phyloP scores from a whole-genome alignment of 1,284 basidiomycete species.

The Anthracocystis panici-leucophaei region DNA sequence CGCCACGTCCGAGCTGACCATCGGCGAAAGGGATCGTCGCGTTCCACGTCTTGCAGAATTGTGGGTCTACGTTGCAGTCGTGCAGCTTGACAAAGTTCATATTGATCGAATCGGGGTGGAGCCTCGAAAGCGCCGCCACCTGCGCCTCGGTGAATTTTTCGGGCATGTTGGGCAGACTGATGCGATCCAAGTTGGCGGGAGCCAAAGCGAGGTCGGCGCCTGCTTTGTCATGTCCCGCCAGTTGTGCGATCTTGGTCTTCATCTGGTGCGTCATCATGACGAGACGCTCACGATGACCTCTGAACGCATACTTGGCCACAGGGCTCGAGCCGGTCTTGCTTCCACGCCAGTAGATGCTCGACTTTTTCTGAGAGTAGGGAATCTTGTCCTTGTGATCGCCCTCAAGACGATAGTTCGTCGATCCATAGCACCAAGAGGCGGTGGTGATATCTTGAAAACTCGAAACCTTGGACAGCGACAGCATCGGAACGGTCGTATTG shows the following conservation, averaged over 20 bases:
- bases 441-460: slow-evolving; percentile 36
- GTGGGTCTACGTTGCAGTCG: slow-evolving; percentile 6
- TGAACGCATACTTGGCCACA: background rate
- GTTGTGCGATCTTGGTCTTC: slow-evolving; percentile 9
- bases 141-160: slow-evolving; percentile 7
- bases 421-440: slow-evolving; percentile 36
- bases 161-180: slow-evolving; percentile 27
- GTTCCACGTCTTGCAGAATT: slow-evolving; percentile 25
- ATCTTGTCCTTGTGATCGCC: slow-evolving; percentile 10
- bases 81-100: slow-evolving; percentile 28
- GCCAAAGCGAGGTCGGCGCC: background rate
- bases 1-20: background rate
- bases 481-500: slow-evolving; percentile 24
- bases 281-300: slow-evolving; percentile 26
- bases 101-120: slow-evolving; percentile 13
- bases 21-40: slow-evolving; percentile 6
- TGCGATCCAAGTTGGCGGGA: slow-evolving; percentile 5
- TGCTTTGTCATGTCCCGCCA: background rate
- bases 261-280: slow-evolving; percentile 28
- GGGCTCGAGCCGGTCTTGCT: slow-evolving; percentile 19
- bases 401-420: slow-evolving; percentile 16
- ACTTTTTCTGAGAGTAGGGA: slow-evolving; percentile 33
- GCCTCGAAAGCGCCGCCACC: slow-evolving; percentile 18
- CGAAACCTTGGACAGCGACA: slow-evolving; percentile 21
- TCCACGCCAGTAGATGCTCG: slow-evolving; percentile 35